Evolutionary conservation across 306 rosid genomes (phyloP), one percentile per base, ranked within the genome.

Genomic region (Medicago lupulina): DNA sequence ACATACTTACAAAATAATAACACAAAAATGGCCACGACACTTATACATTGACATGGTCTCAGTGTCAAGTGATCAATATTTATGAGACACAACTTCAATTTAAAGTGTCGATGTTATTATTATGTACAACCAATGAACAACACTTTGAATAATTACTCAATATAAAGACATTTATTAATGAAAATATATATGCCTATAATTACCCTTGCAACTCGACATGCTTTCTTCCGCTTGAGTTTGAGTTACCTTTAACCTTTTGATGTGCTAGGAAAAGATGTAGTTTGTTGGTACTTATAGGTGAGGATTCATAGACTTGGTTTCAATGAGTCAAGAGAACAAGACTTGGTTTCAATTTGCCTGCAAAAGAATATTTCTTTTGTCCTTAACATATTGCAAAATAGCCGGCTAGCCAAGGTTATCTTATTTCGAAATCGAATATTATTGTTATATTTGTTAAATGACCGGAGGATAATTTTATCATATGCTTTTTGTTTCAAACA

Each of bases 201-300:
- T 61, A 61, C 44, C 67, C 67, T 61, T 31, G 75, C 83, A 68
- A 50, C 58, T 71, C 6, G 83, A 73, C 83, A 80, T 80, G 64
- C 67, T 63, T 38, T 63, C 71, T 66, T 73, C 71, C 14, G 64
- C 79, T 57, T 79, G 46, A 3, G 13, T 63, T 63, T 23, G 28
- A 23, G 28, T 23, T 23, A 34, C 9, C 14, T 63, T 63, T 23
- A 1, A 34, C 9, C 14, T 63, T 63, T 10, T 17, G 69, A 44
- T 57, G 54, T 59, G 40, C 40, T 58, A n/a, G 57, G 68, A 76
- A 16, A 9, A 18, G 59, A 61, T 66, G 80, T 36, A 36, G 28
- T 18, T 4, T 12, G 59, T 18, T 69, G 76, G 70, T 69, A 58
- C 4, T 69, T 58, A 77, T 46, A 69, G 70, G 43, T 58, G 69